Evolutionary conservation across 2,329 filamentous ascomycete species (phyloP).

Genomic region (Penicillium sp.): DNA sequence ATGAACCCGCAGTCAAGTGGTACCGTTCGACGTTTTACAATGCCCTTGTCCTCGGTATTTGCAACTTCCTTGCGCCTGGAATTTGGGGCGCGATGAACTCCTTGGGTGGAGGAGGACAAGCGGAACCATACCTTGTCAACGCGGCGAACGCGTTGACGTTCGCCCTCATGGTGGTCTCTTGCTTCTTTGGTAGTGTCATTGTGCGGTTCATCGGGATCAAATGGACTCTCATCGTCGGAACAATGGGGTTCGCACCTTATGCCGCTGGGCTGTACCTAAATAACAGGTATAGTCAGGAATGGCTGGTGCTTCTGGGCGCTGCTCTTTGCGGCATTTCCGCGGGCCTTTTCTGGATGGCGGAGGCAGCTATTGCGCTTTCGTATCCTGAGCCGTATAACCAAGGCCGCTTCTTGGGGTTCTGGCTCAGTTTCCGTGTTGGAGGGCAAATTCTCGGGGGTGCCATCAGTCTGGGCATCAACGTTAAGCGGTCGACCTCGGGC

Average conservation of each 20-base stretch:
- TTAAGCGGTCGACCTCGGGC: conserved; percentile 54
- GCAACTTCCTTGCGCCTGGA: conserved; percentile 66
- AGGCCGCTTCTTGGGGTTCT: conserved; percentile 63
- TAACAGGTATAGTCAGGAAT: conserved; percentile 65
- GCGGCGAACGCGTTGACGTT: conserved; percentile 69
- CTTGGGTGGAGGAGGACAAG: conserved; percentile 64
- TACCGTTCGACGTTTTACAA: conserved; percentile 70
- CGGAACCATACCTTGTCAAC: conserved; percentile 64
- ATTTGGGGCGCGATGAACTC: conserved; percentile 73
- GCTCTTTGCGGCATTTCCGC: conserved; percentile 67
- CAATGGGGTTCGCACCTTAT: conserved; percentile 67
- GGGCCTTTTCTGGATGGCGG: conserved; percentile 71
- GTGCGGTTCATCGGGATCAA: conserved; percentile 68
- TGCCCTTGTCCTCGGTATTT: conserved; percentile 66
- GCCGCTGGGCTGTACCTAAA: conserved; percentile 69
- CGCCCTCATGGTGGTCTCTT: conserved; percentile 68
- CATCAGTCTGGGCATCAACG: conserved; percentile 66
- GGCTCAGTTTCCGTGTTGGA: conserved; percentile 59
- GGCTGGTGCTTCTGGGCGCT: conserved; percentile 66
- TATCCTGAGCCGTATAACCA: conserved; percentile 69
- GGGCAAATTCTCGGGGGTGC: conserved; percentile 70
- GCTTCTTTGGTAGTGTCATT: conserved; percentile 61
- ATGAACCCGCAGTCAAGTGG: conserved; percentile 55
- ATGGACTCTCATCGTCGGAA: conserved; percentile 66
- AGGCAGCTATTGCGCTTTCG: conserved; percentile 67